Percentiles rank a stretch among this genome's conserved stretches.
These are phyloP conservation scores for Scytalidium sp. DNA, from an alignment of 2,329 filamentous ascomycete species.

Conservation along the genomic window DNA sequence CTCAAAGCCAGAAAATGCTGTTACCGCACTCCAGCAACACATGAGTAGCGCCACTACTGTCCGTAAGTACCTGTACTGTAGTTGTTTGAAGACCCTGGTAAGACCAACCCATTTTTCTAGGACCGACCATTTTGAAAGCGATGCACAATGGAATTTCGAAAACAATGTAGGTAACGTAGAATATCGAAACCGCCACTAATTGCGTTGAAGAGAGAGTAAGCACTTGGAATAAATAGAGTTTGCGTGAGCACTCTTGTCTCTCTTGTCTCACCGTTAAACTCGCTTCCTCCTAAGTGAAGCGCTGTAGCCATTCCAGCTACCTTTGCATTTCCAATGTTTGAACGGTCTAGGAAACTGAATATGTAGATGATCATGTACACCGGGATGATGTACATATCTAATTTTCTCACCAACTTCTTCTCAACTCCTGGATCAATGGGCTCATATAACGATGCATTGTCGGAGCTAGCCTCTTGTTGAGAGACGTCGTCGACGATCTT, in stretches of 20 bases:
- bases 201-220: neutral
- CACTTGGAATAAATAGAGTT: neutral
- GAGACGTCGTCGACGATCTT: neutral
- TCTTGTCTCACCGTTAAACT: slow-evolving; percentile 6
- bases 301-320: slow-evolving; percentile 17
- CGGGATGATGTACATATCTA: slow-evolving; percentile 45
- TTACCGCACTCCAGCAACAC: slow-evolving; percentile 45
- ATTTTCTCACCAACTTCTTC: slow-evolving; percentile 2
- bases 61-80: neutral
- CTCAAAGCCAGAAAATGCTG: slow-evolving; percentile 44
- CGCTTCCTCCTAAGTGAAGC: slow-evolving; percentile 7
- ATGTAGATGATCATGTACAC: slow-evolving; percentile 56
- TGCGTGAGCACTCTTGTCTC: slow-evolving; percentile 15
- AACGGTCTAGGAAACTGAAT: slow-evolving; percentile 51
- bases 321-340: slow-evolving; percentile 42
- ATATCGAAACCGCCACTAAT: slow-evolving; percentile 38
- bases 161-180: slow-evolving; percentile 48
- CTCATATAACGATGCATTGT: neutral
- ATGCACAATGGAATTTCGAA: slow-evolving; percentile 46
- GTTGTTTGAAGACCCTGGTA: neutral
- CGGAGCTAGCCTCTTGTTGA: neutral
- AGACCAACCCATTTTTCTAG: neutral
- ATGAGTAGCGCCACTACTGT: slow-evolving; percentile 3
- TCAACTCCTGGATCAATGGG: neutral
- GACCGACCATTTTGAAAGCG: neutral